Evolutionary conservation across 441 rosid species (phyloP).

Genomic region (Croton laevigatus): DNA sequence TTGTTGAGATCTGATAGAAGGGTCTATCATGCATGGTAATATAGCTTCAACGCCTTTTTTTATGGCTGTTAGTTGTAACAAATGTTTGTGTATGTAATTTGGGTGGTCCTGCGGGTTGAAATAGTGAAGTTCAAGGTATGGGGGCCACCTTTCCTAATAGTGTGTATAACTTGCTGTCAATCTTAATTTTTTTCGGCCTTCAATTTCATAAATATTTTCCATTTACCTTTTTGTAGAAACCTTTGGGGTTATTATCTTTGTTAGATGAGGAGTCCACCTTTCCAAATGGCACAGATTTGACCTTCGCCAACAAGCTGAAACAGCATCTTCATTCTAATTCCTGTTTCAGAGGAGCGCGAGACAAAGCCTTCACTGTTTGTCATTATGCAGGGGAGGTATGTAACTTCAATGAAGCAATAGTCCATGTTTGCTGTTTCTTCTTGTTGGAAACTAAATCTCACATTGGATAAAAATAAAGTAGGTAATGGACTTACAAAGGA

Average conservation of each 20-base stretch:
- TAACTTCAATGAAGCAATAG: neutral
- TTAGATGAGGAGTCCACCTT: conserved; percentile 96
- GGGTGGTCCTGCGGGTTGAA: no score
- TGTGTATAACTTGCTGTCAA: neutral
- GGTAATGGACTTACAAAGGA: no score
- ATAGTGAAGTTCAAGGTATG: neutral
- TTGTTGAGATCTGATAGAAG: neutral
- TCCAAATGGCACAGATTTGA: conserved; percentile 93
- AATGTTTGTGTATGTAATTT: neutral
- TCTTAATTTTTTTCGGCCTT: neutral
- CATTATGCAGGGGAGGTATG: conserved; percentile 99
- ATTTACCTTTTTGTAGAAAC: conserved; percentile 60
- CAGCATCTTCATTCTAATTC: conserved; percentile 75
- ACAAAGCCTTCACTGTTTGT: conserved; percentile 70
- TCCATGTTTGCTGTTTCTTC: neutral
- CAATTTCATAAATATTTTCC: conserved; percentile 9
- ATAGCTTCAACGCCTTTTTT: no score
- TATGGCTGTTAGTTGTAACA: neutral
- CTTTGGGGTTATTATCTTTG: conserved; percentile 84
- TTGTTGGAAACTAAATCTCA: no score
- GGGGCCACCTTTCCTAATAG: neutral
- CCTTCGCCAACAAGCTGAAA: conserved; percentile 93
- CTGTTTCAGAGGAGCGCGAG: conserved; percentile 82
- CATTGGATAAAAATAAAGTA: no score
- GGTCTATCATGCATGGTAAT: neutral